phyloP scores from a whole-genome alignment of 2,329 filamentous ascomycete genomes.

The Xylariaceae sp. region DNA sequence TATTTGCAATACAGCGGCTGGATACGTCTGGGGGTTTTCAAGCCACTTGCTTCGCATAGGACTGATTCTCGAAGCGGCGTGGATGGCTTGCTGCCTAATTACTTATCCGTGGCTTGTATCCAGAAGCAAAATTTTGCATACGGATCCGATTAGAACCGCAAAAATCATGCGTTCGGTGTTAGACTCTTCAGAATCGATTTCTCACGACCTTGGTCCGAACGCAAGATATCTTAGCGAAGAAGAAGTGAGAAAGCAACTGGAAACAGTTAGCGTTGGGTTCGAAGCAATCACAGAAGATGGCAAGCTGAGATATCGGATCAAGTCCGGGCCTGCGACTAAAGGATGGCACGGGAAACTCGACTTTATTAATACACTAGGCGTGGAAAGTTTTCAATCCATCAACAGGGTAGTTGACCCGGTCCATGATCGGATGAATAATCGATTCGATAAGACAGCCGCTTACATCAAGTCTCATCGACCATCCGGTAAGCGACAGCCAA shows the following conservation, averaged over 20 bases:
- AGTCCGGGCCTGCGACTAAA: background rate
- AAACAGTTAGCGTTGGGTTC: background rate
- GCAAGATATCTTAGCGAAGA: background rate
- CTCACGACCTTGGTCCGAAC: background rate
- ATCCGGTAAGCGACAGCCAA: background rate
- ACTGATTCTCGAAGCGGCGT: constrained; percentile 4
- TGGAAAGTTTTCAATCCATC: background rate
- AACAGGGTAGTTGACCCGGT: background rate
- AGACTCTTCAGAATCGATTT: background rate
- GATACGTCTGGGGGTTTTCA: constrained; percentile 9
- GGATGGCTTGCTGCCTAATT: constrained; percentile 5
- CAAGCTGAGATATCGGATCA: background rate
- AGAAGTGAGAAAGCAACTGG: background rate
- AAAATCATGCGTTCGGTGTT: background rate
- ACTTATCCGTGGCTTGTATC: constrained; percentile 1
- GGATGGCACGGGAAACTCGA: background rate
- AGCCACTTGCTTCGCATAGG: constrained; percentile 2
- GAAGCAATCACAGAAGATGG: background rate
- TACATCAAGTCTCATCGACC: background rate
- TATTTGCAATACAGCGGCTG: constrained; percentile 7
- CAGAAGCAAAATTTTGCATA: background rate
- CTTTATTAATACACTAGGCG: too few species aligned
- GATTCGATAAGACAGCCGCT: background rate
- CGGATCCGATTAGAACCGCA: constrained; percentile 3
- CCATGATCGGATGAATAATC: background rate